Base-by-base conservation (phyloP, 1,139 yeast genomes). In the Suhomyces anneliseae region DNA sequence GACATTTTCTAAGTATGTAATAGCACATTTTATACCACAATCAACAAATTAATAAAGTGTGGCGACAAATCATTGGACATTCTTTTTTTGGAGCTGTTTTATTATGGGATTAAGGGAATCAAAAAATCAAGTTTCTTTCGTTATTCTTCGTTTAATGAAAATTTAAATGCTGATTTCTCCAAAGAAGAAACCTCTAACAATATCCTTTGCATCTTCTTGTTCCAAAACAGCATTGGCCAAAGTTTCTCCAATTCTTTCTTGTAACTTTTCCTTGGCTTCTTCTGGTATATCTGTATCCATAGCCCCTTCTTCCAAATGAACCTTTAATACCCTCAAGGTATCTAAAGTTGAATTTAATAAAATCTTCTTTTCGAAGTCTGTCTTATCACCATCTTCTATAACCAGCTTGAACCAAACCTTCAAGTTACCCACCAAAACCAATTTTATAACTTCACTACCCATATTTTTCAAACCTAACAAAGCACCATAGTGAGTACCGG, bases 401-500 rank as follows among this genome's bases (percentile, higher is more conserved):
- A 87, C 85, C 52, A 80, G 75, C 44, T 72, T 72, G 34, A 83
- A 76, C 98, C 98, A 93, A 51, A 85, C 82, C 55, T 83, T 81
- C 54, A 92, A 68, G 65, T 95, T 95, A 0, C 97, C 97, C 38
- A 92, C 72, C 49, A 95, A 76, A 1, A 90, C 82, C 42, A 93
- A 85, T 54, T 96, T 81, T 35, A 93, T 82, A 8, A 95, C 95
- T 65, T 95, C 99, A 11, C 83, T 75, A 2, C 98, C 99, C 64
- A 95, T 71, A 29, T 87, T 89, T 49, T 81, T 80, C 59, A 93
- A 79, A 3, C 98, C 99, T 42, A 83, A 79, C 40, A 95, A 80
- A 4, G 98, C 87, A 38, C 99, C 99, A 59, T 87, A 93, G 55
- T 90, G 90, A 0, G 98, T 90, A 1, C 97, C 96, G 10, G 87